Evolutionary conservation across 1,284 basidiomycete species (phyloP).

Genomic region (Malassezia brasiliensis): DNA sequence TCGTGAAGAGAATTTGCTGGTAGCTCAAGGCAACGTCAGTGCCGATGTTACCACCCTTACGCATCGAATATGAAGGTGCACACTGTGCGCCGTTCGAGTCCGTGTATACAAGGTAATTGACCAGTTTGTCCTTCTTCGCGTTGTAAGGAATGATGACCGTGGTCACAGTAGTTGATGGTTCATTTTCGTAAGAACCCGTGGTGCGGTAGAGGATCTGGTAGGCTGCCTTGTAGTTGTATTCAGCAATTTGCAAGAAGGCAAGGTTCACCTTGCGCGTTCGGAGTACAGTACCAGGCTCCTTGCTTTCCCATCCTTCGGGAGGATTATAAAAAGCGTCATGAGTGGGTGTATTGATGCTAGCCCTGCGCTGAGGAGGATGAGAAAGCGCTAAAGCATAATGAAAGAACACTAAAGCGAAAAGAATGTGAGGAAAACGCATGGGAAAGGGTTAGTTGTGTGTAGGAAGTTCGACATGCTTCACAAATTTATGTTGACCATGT

Average conservation of each 20-base stretch:
- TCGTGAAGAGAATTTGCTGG: background rate
- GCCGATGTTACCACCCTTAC: conserved; percentile 13
- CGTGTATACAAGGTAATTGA: conserved; percentile 22
- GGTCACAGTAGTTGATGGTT: conserved; percentile 17
- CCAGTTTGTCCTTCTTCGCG: conserved; percentile 21
- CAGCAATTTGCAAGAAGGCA: background rate
- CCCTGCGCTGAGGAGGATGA: background rate
- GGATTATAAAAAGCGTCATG: conserved; percentile 33
- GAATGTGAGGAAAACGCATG: background rate
- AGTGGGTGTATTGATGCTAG: conserved; percentile 9
- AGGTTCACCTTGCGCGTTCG: conserved; percentile 23
- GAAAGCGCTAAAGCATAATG: background rate
- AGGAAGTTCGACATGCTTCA: background rate
- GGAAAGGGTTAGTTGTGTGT: background rate
- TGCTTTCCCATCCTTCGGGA: conserved; percentile 12
- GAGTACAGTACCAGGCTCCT: conserved; percentile 23
- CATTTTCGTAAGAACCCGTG: background rate
- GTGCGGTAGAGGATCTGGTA: conserved; percentile 33
- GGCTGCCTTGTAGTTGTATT: conserved; percentile 13
- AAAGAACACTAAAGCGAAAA: background rate
- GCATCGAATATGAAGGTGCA: conserved; percentile 24
- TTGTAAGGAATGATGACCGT: conserved; percentile 28
- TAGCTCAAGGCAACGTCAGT: conserved; percentile 9
- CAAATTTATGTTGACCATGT: background rate
- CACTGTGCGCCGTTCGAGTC: conserved; percentile 27